Percentiles rank a stretch among this genome's conserved stretches.
Evolutionary conservation across 768 basidiomycete genomes (phyloP).

Genomic region (Lentinus brumalis): DNA sequence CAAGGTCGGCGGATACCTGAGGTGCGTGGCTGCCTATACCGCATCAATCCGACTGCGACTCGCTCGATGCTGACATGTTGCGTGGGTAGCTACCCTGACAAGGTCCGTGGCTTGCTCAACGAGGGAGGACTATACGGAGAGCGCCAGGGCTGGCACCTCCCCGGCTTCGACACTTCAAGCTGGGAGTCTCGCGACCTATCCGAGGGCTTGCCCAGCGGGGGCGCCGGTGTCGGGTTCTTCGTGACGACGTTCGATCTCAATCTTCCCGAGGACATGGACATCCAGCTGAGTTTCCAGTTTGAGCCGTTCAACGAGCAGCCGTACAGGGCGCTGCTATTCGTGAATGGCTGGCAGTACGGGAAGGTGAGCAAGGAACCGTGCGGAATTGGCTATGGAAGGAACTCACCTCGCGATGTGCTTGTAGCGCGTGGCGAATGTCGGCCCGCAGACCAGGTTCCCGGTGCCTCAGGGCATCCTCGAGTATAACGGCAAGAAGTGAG

Average conservation of each 20-base stretch:
- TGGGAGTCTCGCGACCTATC: conserved; percentile 63
- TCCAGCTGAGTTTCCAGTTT: conserved; percentile 73
- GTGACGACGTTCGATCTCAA: conserved; percentile 69
- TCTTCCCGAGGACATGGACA: conserved; percentile 62
- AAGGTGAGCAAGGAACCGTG: too few relatives aligned
- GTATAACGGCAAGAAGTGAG: conserved; percentile 71
- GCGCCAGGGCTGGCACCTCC: conserved; percentile 50
- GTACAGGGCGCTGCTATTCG: conserved; percentile 73
- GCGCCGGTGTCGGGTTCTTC: conserved; percentile 81
- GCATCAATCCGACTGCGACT: not conserved
- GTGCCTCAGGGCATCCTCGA: conserved; percentile 81
- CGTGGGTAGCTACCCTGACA: conserved; percentile 67
- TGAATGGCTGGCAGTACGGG: conserved; percentile 92
- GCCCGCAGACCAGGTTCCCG: conserved; percentile 78
- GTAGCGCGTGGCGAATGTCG: conserved; percentile 35
- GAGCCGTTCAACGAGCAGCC: conserved; percentile 54
- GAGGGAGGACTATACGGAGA: conserved; percentile 48
- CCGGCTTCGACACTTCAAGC: conserved; percentile 59
- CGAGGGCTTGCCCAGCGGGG: conserved; percentile 54
- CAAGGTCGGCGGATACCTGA: conserved; percentile 44
- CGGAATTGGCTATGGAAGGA: too few relatives aligned
- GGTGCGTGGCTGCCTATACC: conserved; percentile 26
- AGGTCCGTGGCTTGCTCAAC: conserved; percentile 48
- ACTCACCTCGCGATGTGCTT: not conserved
- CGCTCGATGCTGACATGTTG: not conserved